These are phyloP conservation scores for Penicillium nordicum DNA, from an alignment of 2,329 filamentous ascomycete species.

Conservation along the genomic window DNA sequence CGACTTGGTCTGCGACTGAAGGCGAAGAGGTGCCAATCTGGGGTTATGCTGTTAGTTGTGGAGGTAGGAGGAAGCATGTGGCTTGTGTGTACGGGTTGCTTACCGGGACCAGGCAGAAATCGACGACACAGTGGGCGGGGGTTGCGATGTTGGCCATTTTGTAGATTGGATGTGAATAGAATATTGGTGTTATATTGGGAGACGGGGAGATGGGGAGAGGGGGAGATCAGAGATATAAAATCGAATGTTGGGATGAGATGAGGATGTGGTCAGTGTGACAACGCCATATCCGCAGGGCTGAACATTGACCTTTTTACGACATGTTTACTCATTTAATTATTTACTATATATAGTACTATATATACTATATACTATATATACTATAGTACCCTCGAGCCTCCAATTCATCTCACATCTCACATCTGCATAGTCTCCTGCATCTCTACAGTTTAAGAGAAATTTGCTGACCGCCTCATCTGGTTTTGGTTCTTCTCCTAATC, in stretches of 20 bases:
- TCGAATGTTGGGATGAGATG: neutral
- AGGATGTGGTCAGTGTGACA: conserved; percentile 4
- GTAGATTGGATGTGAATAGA: neutral
- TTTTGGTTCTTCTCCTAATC: neutral
- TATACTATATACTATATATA: no score
- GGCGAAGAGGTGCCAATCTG: conserved; percentile 75
- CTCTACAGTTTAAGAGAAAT: neutral
- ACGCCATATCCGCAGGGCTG: neutral
- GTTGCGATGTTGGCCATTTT: conserved; percentile 47
- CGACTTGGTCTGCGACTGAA: conserved; percentile 79
- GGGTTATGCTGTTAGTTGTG: conserved; percentile 1
- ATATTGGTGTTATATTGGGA: no score
- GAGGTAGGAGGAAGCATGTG: neutral
- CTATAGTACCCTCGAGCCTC: neutral
- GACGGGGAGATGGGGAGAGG: neutral
- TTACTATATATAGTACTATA: neutral
- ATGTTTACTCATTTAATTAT: neutral
- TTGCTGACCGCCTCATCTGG: conserved; percentile 1
- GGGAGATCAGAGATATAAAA: neutral
- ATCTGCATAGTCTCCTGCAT: neutral
- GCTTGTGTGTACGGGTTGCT: conserved; percentile 19
- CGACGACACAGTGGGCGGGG: conserved; percentile 73
- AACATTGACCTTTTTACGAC: neutral
- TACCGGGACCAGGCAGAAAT: conserved; percentile 88
- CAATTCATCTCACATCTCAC: neutral